phyloP scores from a whole-genome alignment of 2,329 filamentous ascomycete species.

The Exophiala oligosperma region DNA sequence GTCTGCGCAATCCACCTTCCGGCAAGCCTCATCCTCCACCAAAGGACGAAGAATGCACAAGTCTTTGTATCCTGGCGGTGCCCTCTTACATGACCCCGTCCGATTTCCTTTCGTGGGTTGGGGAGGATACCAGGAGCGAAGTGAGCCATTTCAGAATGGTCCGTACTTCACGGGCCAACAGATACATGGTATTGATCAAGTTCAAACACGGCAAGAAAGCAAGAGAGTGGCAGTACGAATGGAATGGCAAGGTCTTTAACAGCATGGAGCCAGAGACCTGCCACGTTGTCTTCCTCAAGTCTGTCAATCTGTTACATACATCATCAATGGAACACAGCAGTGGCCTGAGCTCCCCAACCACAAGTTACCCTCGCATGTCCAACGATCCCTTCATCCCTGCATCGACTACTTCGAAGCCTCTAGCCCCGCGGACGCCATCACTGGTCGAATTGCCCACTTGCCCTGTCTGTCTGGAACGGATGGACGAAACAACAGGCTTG shows the following conservation, averaged over 20 bases:
- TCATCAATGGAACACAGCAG: slow-evolving; percentile 32
- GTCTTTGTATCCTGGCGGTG: slow-evolving; percentile 89
- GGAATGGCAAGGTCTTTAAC: slow-evolving; percentile 92
- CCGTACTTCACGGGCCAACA: slow-evolving; percentile 81
- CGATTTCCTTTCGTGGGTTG: slow-evolving; percentile 88
- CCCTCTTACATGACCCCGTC: slow-evolving; percentile 90
- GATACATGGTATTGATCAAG: slow-evolving; percentile 95
- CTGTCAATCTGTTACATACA: slow-evolving; percentile 77
- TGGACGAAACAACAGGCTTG: slow-evolving; percentile 95
- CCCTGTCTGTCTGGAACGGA: slow-evolving; percentile 92
- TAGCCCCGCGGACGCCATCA: slow-evolving; percentile 75
- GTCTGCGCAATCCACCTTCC: slow-evolving; percentile 16
- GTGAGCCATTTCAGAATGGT: slow-evolving; percentile 96
- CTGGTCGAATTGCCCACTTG: slow-evolving; percentile 92
- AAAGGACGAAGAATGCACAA: slow-evolving; percentile 71
- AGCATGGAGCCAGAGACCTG: slow-evolving; percentile 93
- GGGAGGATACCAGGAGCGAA: slow-evolving; percentile 78
- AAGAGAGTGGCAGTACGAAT: slow-evolving; percentile 76
- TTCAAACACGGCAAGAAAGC: slow-evolving; percentile 76
- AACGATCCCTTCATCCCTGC: slow-evolving; percentile 64
- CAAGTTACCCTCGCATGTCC: slow-evolving; percentile 60
- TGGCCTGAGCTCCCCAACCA: slow-evolving; percentile 34
- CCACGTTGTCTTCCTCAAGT: slow-evolving; percentile 91
- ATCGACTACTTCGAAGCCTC: slow-evolving; percentile 58
- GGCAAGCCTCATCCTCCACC: slow-evolving; percentile 23